Base-by-base conservation (phyloP, 2,329 filamentous ascomycete species). In the Ceratocystis cubensis region DNA sequence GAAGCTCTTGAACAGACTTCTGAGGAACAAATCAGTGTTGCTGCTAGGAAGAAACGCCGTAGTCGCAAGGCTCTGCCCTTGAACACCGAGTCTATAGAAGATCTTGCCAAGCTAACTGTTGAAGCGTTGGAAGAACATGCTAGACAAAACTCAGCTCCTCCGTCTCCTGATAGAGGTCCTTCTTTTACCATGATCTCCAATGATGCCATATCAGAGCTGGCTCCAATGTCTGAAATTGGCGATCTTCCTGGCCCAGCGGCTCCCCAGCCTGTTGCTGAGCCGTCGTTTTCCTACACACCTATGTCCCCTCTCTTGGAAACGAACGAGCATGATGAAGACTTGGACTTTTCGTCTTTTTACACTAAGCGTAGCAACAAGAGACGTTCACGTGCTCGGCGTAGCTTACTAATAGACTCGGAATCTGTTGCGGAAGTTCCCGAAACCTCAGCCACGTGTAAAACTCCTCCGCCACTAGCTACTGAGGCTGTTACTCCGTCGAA, bases 161-260 rank as follows among this genome's bases (percentile, higher is more conserved):
- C 67, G 20, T 53, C 50, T n/a, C 63, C 50, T n/a, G 61, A 66
- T n/a, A 62, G 61, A 20, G 53, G 45, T 7, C 64, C 61, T 17
- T 59, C 33, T 41, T 20, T 7, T 17, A 46, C 41, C 22, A 15
- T 57, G 61, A 17, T 61, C 13, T 41, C 64, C 2, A 61, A 53
- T 45, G 67, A 63, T 48, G 61, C 64, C 13, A 68, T 68, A 20
- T 68, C 67, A 0, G 64, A 66, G 28, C 48, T 68, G 20, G 37
- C 64, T 28, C 59, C 67, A 4, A 64, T 64, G 64, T 68, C 67
- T 53, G 67, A 68, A 44, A 61, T 68, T 7, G 67, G 61, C 4
- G 56, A 59, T 33, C 13, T 37, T 20, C 56, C 17, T 15, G 13
- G 30, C 5, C 56, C 33, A 15, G 30, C 25, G n/a, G n/a, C 41